These are phyloP conservation scores for Suillus bovinus DNA, from an alignment of 768 basidiomycete genomes.

Conservation along the genomic window DNA sequence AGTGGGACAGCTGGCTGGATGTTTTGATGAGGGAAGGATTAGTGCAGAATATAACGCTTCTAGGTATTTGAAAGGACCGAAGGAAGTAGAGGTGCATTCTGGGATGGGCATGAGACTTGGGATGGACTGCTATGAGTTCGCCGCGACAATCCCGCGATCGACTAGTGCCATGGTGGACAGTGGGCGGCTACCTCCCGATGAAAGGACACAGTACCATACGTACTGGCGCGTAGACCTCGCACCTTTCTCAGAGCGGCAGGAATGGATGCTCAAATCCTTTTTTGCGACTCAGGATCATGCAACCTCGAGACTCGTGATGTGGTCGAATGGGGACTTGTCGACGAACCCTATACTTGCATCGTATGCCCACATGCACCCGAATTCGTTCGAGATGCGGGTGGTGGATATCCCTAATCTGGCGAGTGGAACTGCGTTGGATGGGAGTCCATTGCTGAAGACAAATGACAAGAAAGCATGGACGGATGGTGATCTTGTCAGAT, in stretches of 20 bases:
- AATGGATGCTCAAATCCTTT: slow-evolving; percentile 90
- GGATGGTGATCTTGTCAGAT: slow-evolving; percentile 89
- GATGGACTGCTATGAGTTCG: slow-evolving; percentile 92
- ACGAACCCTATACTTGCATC: slow-evolving; percentile 54
- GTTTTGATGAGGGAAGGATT: slow-evolving; percentile 65
- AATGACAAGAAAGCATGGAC: slow-evolving; percentile 87
- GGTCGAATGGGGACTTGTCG: slow-evolving; percentile 85
- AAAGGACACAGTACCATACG: slow-evolving; percentile 76
- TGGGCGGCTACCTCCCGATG: slow-evolving; percentile 30
- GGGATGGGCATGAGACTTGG: slow-evolving; percentile 78
- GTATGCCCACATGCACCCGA: slow-evolving; percentile 65
- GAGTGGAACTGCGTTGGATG: slow-evolving; percentile 74
- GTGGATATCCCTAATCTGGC: slow-evolving; percentile 72
- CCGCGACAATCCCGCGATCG: slow-evolving; percentile 66
- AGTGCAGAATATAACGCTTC: slow-evolving; percentile 71
- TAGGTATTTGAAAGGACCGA: slow-evolving; percentile 60
- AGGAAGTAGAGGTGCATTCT: slow-evolving; percentile 71
- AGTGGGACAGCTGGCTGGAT: slow-evolving; percentile 65
- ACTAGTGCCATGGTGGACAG: background rate
- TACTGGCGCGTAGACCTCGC: slow-evolving; percentile 94
- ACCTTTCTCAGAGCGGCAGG: slow-evolving; percentile 78
- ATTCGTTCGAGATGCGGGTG: slow-evolving; percentile 66
- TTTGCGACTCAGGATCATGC: slow-evolving; percentile 85
- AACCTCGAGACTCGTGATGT: slow-evolving; percentile 71
- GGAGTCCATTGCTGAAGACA: slow-evolving; percentile 56